Conservation (phyloP, 176 grass and related monocot genomes). For the Themeda triandra region DNA sequence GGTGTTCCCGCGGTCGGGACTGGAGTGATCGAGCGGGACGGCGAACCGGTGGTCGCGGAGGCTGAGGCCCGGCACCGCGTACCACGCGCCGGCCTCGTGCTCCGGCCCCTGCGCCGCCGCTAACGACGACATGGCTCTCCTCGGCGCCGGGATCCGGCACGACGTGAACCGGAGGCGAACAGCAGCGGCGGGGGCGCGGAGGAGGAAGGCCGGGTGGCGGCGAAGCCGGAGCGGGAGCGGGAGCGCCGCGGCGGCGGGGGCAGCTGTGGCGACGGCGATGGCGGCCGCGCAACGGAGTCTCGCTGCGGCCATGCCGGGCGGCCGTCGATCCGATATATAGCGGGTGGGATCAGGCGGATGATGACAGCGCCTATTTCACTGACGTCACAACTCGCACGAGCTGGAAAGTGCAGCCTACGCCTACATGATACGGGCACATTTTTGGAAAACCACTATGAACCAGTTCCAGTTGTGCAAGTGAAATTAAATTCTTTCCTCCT, state of each 20-base stretch:
- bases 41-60: slow-evolving; percentile 84
- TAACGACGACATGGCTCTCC: slow-evolving; percentile 41
- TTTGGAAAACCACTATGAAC: neutral
- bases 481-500: too few relatives aligned
- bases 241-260: neutral
- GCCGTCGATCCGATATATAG: slow-evolving; percentile 11
- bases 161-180: slow-evolving; percentile 3
- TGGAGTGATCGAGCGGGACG: slow-evolving; percentile 81
- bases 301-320: slow-evolving; percentile 17
- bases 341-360: slow-evolving; percentile 4
- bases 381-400: neutral
- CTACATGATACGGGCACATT: neutral
- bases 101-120: neutral
- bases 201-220: neutral
- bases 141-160: slow-evolving; percentile 2
- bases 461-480: neutral
- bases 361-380: neutral
- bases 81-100: slow-evolving; percentile 64
- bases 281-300: slow-evolving; percentile 2
- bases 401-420: neutral
- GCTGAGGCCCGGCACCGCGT: slow-evolving; percentile 68
- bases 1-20: neutral
- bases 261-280: neutral
- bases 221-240: neutral
- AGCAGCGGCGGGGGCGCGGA: neutral